Conservation (phyloP, 805 yeast genomes). For the Hanseniaspora hatyaiensis region DNA sequence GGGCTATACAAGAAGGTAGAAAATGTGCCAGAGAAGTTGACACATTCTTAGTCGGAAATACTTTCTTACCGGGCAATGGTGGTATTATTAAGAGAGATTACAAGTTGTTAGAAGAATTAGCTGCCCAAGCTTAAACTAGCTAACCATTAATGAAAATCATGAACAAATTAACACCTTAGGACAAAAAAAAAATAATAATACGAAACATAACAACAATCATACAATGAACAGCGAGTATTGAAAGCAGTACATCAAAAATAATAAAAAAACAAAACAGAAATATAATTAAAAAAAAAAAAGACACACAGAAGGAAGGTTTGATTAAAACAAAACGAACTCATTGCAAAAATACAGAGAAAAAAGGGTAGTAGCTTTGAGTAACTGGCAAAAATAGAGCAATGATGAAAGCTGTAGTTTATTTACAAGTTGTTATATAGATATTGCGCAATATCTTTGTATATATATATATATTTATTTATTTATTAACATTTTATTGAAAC, state of each 20-base stretch:
- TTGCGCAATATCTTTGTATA: too few species aligned
- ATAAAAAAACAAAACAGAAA: not conserved
- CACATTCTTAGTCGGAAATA: conserved; percentile 57
- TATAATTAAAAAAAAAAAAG: not conserved
- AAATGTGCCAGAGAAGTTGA: conserved; percentile 96
- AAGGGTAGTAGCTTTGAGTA: conserved; percentile 16
- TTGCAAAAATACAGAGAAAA: not conserved
- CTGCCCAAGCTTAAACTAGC: conserved; percentile 34
- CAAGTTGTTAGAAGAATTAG: conserved; percentile 63
- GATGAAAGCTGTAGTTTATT: too few species aligned
- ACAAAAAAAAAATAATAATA: not conserved
- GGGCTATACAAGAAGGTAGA: conserved; percentile 99
- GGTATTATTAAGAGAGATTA: conserved; percentile 78
- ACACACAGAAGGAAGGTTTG: not conserved
- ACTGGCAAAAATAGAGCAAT: too few species aligned
- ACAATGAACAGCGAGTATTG: not conserved
- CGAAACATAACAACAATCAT: not conserved
- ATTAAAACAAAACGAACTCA: not conserved
- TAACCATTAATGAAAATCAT: too few species aligned
- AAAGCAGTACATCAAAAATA: not conserved
- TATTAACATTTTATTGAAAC: too few species aligned
- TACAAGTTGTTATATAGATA: too few species aligned
- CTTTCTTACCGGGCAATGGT: conserved; percentile 88
- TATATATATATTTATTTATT: too few species aligned
- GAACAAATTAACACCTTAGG: not conserved